phyloP scores from a whole-genome alignment of 345 rosid species.

The Erodium maritimum region DNA sequence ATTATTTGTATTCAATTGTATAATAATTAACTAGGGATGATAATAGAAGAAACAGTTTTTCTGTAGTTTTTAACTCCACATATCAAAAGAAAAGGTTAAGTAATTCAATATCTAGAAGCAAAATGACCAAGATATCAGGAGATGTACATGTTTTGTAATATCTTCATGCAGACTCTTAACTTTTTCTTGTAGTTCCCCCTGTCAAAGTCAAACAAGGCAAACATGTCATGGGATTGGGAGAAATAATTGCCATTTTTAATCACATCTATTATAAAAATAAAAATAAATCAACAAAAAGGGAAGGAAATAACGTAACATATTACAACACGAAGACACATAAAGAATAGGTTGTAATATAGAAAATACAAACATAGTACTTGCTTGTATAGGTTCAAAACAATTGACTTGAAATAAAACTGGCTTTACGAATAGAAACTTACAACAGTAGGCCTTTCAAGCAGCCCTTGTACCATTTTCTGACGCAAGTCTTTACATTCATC shows the following conservation, averaged over 20 bases:
- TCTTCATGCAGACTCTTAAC: neutral
- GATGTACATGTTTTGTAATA: neutral
- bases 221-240: neutral
- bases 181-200: neutral
- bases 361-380: neutral
- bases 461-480: neutral
- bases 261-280: too few species aligned
- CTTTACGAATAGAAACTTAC: neutral
- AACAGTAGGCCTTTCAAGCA: neutral
- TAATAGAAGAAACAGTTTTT: neutral
- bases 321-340: too few species aligned
- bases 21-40: neutral
- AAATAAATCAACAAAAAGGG: too few species aligned
- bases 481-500: neutral
- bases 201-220: neutral
- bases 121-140: neutral
- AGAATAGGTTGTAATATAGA: too few species aligned
- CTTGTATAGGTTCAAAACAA: neutral
- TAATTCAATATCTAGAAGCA: too few species aligned
- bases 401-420: neutral
- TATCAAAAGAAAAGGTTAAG: too few species aligned
- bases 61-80: too few species aligned
- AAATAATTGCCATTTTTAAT: too few species aligned
- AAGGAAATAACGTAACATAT: neutral
- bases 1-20: too few species aligned